phyloP scores from a whole-genome alignment of 192 early-diverging fungal genomes.

The Coemansia sp. region DNA sequence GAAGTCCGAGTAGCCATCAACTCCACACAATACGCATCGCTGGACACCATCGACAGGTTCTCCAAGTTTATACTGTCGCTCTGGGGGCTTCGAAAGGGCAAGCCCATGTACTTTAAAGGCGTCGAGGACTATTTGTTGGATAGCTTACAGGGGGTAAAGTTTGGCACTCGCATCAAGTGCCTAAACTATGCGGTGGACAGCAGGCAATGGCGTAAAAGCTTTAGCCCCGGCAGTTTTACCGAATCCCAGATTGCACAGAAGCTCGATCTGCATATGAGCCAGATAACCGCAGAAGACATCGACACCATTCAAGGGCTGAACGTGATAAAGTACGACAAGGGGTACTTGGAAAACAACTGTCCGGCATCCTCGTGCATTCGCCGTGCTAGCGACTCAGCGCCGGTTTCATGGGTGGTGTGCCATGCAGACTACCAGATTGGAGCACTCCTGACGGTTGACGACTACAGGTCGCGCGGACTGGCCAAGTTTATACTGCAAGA shows the following conservation, averaged over 20 bases:
- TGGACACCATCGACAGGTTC: background rate
- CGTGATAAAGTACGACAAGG: slow-evolving; percentile 1
- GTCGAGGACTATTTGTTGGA: slow-evolving; percentile 7
- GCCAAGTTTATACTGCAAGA: slow-evolving; percentile 2
- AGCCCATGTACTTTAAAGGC: slow-evolving; percentile 3
- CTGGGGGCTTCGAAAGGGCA: background rate
- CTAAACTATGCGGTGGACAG: slow-evolving; percentile 4
- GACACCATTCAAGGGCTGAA: background rate
- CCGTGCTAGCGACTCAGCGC: background rate
- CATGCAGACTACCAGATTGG: slow-evolving; percentile 5
- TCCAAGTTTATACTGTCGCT: background rate
- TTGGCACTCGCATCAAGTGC: slow-evolving; percentile 1
- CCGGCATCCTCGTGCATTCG: slow-evolving; percentile 4
- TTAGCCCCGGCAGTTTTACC: background rate
- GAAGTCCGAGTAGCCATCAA: slow-evolving; percentile 4
- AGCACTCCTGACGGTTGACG: background rate
- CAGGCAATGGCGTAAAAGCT: background rate
- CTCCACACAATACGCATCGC: background rate
- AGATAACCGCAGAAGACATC: background rate
- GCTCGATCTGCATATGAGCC: background rate
- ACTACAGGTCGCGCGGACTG: slow-evolving; percentile 2
- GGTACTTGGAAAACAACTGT: slow-evolving; percentile 4
- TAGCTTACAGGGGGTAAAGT: background rate
- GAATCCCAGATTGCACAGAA: background rate
- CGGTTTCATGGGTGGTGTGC: slow-evolving; percentile 3